phyloP scores from a whole-genome alignment of 73 alveolate species.

The Symbiodinium pilosum region DNA sequence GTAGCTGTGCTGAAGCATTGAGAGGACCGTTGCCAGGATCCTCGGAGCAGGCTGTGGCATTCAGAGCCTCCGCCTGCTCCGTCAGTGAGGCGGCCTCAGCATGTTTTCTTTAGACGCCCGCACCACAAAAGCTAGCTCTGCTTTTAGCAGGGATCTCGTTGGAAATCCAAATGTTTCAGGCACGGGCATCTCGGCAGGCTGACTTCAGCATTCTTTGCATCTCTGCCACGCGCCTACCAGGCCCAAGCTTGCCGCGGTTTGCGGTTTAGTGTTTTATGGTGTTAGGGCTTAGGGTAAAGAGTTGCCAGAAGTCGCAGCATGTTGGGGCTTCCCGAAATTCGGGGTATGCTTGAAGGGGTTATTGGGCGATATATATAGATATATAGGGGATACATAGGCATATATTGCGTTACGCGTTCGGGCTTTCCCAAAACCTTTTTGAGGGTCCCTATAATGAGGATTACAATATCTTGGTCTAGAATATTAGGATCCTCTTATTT shows the following conservation, averaged over 20 bases:
- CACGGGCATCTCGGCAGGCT: slow-evolving; percentile 62
- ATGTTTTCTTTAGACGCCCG: neutral
- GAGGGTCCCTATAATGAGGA: too few species aligned
- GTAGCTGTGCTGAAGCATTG: neutral
- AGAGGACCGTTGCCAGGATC: neutral
- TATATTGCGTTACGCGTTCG: too few species aligned
- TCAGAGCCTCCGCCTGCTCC: neutral
- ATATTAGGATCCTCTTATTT: too few species aligned
- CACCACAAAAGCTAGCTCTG: neutral
- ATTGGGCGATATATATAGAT: too few species aligned
- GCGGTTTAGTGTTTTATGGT: too few species aligned
- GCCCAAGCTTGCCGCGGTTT: neutral
- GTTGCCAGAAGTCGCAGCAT: too few species aligned
- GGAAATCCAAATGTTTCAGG: neutral
- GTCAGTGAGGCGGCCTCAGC: neutral
- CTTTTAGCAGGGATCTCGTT: neutral
- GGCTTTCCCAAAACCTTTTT: too few species aligned
- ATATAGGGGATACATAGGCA: too few species aligned
- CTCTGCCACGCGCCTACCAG: slow-evolving; percentile 82
- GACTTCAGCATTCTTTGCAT: slow-evolving; percentile 65
- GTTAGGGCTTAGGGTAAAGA: too few species aligned
- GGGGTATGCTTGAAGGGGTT: too few species aligned
- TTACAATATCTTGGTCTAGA: too few species aligned
- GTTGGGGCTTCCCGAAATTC: too few species aligned
- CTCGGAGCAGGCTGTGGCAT: neutral